phyloP scores from a whole-genome alignment of 148 eudicot genomes.

The Pharnaceum exiguum region DNA sequence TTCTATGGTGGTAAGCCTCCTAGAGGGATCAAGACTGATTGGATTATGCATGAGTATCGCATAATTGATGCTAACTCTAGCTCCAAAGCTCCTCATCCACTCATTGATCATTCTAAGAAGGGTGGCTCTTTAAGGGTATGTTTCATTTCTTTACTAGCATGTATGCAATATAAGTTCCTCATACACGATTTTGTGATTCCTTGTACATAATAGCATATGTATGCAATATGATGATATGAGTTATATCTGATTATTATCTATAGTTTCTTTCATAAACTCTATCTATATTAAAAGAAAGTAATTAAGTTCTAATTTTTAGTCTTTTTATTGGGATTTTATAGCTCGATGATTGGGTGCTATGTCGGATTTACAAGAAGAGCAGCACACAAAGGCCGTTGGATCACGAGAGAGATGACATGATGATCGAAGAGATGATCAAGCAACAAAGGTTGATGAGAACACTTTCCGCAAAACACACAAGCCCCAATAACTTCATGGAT shows the following conservation, averaged over 20 bases:
- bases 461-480: conserved; percentile 20
- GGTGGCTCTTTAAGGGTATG: conserved; percentile 37
- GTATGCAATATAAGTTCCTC: too few relatives aligned
- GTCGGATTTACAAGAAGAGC: conserved; percentile 49
- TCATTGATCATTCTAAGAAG: conserved; percentile 23
- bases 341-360: conserved; percentile 44
- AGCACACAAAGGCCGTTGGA: conserved; percentile 26
- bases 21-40: conserved; percentile 49
- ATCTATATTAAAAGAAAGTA: too few relatives aligned
- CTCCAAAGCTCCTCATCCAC: conserved; percentile 27
- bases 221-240: too few relatives aligned
- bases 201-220: too few relatives aligned
- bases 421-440: conserved; percentile 27
- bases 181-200: too few relatives aligned
- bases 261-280: too few relatives aligned
- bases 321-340: not conserved
- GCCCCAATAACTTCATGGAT: not conserved
- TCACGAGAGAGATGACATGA: conserved; percentile 25
- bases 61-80: conserved; percentile 20
- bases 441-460: conserved; percentile 26
- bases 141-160: too few relatives aligned
- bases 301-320: not conserved
- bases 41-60: conserved; percentile 62
- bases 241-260: too few relatives aligned
- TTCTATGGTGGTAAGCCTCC: conserved; percentile 60